These are phyloP conservation scores for Erysimum cheiri DNA, from an alignment of 441 rosid genomes.

Conservation along the genomic window DNA sequence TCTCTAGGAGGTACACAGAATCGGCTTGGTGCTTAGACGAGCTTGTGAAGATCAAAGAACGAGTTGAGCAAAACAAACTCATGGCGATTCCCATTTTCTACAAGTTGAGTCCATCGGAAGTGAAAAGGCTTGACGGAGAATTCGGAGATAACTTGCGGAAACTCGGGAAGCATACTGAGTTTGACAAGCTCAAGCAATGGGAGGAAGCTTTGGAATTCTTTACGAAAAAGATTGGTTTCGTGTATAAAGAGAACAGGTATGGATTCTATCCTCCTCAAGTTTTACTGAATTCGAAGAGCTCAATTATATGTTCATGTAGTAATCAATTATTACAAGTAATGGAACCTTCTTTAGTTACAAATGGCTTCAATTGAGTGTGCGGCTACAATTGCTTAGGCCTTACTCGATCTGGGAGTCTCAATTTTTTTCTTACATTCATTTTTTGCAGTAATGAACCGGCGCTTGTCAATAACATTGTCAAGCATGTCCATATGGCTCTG, in stretches of 20 bases:
- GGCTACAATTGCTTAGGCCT: background rate
- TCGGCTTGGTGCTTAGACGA: background rate
- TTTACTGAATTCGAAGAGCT: no score
- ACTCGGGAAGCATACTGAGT: background rate
- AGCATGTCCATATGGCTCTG: background rate
- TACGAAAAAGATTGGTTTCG: accelerated
- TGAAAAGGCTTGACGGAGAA: background rate
- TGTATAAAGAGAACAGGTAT: background rate
- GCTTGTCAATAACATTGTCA: background rate
- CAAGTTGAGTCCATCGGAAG: background rate
- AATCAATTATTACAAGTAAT: no score
- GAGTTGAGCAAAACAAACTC: background rate
- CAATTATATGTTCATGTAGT: no score
- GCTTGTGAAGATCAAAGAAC: background rate
- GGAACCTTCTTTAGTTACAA: no score
- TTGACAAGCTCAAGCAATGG: background rate
- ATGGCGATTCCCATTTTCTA: conserved; percentile 8
- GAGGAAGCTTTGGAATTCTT: conserved; percentile 5
- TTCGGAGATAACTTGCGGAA: background rate
- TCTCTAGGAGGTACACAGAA: background rate
- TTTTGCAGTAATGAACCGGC: background rate
- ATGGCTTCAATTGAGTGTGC: background rate
- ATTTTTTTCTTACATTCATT: background rate
- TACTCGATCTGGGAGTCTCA: no score
- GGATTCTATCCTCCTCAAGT: background rate